A percentile compares a stretch with the other conserved stretches of the same genome.
phyloP scores from a whole-genome alignment of 176 grass and related monocot species.

The Bolboschoenus planiculmis region DNA sequence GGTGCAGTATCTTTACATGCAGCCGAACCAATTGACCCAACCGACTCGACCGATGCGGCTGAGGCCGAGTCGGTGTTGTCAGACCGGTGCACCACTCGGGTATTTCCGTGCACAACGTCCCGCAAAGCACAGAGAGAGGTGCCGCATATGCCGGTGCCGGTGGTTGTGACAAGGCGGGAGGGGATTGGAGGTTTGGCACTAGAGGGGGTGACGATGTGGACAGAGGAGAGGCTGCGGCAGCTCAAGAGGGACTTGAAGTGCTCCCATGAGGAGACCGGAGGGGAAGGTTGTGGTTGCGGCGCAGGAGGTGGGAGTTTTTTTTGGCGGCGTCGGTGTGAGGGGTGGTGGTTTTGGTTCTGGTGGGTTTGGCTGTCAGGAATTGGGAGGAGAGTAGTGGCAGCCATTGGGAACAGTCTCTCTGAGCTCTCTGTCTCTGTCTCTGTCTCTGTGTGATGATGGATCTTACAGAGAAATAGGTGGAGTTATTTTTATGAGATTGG shows the following conservation, averaged over 20 bases:
- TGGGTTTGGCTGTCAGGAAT: conserved; percentile 7
- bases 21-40: conserved; percentile 14
- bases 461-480: neutral
- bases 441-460: neutral
- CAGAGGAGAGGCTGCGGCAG: conserved; percentile 51
- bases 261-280: conserved; percentile 51
- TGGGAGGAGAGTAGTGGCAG: conserved; percentile 41
- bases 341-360: conserved; percentile 20
- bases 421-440: neutral
- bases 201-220: conserved; percentile 44
- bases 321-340: conserved; percentile 37
- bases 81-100: conserved; percentile 21
- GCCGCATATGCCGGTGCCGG: conserved; percentile 28
- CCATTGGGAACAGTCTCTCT: conserved; percentile 13
- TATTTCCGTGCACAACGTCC: conserved; percentile 53
- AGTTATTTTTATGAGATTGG: neutral
- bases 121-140: conserved; percentile 65
- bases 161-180: conserved; percentile 16
- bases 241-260: conserved; percentile 79
- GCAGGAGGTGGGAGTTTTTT: conserved; percentile 38
- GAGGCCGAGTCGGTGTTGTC: conserved; percentile 42
- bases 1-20: conserved; percentile 14
- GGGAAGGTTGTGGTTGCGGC: neutral
- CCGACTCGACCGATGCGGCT: conserved; percentile 22
- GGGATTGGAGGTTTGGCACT: conserved; percentile 5